Evolutionary conservation across 495 filamentous ascomycete species (phyloP).

Genomic region (Massariosphaeria phaeospora): DNA sequence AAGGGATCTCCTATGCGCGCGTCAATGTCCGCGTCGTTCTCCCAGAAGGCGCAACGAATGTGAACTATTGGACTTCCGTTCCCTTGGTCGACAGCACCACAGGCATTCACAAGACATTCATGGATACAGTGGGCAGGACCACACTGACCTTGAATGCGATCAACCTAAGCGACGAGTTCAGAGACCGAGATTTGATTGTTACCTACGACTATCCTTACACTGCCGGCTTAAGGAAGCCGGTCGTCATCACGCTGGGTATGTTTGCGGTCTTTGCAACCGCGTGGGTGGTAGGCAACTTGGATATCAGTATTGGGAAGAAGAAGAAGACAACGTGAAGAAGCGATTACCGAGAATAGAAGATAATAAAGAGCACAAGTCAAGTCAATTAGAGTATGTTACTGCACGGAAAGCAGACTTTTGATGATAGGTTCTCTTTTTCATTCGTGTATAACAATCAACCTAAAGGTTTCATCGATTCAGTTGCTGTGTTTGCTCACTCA

Average conservation of each 20-base stretch:
- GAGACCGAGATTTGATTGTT: constrained; percentile 75
- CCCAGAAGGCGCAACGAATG: constrained; percentile 84
- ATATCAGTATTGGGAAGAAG: constrained; percentile 58
- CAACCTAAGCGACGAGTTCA: constrained; percentile 81
- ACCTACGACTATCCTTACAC: constrained; percentile 79
- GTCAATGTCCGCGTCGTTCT: constrained; percentile 76
- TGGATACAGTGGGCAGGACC: constrained; percentile 89
- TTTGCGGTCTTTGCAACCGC: constrained; percentile 67
- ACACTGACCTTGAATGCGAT: constrained; percentile 72
- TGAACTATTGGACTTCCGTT: constrained; percentile 60
- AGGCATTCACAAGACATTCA: constrained; percentile 71
- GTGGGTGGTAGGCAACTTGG: constrained; percentile 72
- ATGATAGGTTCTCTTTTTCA: too few relatives aligned
- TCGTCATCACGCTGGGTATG: constrained; percentile 64
- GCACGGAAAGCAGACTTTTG: too few relatives aligned
- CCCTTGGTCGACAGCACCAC: constrained; percentile 53
- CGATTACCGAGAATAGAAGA: too few relatives aligned
- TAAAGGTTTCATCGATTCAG: too few relatives aligned
- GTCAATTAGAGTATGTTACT: background rate
- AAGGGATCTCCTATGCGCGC: constrained; percentile 80
- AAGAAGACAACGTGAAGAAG: constrained; percentile 15
- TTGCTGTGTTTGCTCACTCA: too few relatives aligned
- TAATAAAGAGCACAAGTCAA: background rate
- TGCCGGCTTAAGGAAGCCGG: constrained; percentile 77
- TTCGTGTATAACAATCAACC: too few relatives aligned